A percentile compares a stretch with the other conserved stretches of the same genome.
These are phyloP conservation scores for Actinomortierella wolfii DNA, from an alignment of 371 early-diverging fungal species.

Conservation along the genomic window DNA sequence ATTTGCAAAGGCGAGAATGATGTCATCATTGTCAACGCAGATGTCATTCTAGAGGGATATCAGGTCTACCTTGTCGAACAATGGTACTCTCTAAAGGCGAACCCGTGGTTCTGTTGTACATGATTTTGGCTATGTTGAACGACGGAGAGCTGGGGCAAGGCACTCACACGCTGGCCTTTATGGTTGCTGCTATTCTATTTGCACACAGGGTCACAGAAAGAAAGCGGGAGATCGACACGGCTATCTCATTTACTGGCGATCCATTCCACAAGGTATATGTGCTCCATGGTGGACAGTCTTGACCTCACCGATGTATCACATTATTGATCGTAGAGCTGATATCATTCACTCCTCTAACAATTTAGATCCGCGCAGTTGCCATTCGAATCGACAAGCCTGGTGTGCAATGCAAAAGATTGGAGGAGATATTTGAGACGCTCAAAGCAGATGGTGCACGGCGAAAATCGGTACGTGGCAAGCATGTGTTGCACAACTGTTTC, in stretches of 20 bases:
- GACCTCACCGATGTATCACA: too few relatives aligned
- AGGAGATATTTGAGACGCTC: conserved; percentile 48
- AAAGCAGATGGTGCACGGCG: conserved; percentile 49
- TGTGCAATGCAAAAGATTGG: conserved; percentile 55
- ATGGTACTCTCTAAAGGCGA: conserved; percentile 49
- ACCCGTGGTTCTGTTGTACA: too few relatives aligned
- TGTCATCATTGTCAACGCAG: conserved; percentile 52
- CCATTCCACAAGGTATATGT: conserved; percentile 54
- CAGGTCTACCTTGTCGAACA: conserved; percentile 73
- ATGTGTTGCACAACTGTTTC: neutral
- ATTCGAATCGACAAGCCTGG: conserved; percentile 57
- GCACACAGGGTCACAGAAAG: conserved; percentile 63
- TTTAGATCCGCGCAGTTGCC: conserved; percentile 58
- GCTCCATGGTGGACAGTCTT: too few relatives aligned
- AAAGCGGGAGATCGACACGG: conserved; percentile 57
- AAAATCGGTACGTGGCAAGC: conserved; percentile 50
- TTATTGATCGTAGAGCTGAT: too few relatives aligned
- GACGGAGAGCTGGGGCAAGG: too few relatives aligned
- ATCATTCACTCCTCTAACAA: neutral
- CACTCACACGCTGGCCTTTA: too few relatives aligned
- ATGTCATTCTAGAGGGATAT: conserved; percentile 58
- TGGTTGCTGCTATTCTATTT: neutral
- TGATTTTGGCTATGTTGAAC: conserved; percentile 2
- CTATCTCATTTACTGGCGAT: conserved; percentile 70
- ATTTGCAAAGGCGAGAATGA: conserved; percentile 54